These are phyloP conservation scores for Kernera saxatilis DNA, from an alignment of 345 rosid genomes.

Conservation along the genomic window DNA sequence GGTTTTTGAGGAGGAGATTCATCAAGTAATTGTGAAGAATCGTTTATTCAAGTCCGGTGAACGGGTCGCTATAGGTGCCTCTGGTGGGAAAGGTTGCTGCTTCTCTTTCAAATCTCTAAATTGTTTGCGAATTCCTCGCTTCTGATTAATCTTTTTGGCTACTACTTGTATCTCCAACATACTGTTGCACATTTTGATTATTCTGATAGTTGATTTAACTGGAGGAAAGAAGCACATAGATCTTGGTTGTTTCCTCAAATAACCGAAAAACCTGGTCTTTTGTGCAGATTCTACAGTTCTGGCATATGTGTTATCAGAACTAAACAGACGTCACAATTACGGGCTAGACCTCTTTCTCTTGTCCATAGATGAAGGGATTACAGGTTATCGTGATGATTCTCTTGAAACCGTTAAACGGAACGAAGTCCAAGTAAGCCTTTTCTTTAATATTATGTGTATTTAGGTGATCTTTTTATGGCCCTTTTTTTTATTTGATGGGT, in stretches of 20 bases:
- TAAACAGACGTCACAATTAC: slow-evolving; percentile 65
- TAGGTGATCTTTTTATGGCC: not conserved
- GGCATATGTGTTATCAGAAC: slow-evolving; percentile 75
- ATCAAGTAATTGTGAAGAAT: slow-evolving; percentile 59
- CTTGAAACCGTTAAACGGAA: slow-evolving; percentile 92
- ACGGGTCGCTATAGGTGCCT: slow-evolving; percentile 83
- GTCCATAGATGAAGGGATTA: slow-evolving; percentile 87
- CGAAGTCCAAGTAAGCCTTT: slow-evolving; percentile 63
- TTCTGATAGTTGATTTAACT: not conserved
- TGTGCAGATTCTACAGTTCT: slow-evolving; percentile 89
- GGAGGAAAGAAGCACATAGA: not conserved
- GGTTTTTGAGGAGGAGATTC: slow-evolving; percentile 86
- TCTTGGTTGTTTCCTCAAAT: not conserved
- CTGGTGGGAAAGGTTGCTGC: slow-evolving; percentile 98
- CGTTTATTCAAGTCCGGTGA: slow-evolving; percentile 71
- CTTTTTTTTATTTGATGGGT: not conserved
- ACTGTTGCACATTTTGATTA: not conserved
- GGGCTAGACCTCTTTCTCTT: slow-evolving; percentile 80
- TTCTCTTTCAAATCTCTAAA: not conserved
- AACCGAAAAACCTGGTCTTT: not conserved
- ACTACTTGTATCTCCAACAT: not conserved
- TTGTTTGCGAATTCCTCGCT: not conserved
- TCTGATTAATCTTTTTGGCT: not conserved
- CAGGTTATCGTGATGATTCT: slow-evolving; percentile 91
- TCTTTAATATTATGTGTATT: not conserved